A percentile compares a stretch with the other conserved stretches of the same genome.
Evolutionary conservation across 306 rosid species (phyloP).

Genomic region (Vigna nakashimae): DNA sequence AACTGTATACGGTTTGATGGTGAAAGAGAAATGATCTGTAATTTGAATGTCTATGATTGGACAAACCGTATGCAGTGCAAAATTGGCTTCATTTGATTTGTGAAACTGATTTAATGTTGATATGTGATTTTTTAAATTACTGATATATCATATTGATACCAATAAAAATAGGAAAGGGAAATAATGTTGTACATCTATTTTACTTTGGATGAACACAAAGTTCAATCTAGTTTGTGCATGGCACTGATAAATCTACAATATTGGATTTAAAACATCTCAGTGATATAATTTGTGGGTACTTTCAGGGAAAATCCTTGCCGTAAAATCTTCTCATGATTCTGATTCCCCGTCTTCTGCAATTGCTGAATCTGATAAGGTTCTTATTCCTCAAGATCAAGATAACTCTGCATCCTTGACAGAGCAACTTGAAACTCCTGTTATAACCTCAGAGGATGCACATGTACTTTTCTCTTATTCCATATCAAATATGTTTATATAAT

Average conservation of each 20-base stretch:
- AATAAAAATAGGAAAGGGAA: slow-evolving; percentile 35
- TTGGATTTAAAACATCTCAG: background rate
- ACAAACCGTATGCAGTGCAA: background rate
- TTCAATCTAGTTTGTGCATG: slow-evolving; percentile 27
- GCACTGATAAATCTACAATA: slow-evolving; percentile 11
- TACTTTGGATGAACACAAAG: slow-evolving; percentile 36
- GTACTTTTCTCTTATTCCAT: slow-evolving; percentile 48
- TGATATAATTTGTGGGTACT: slow-evolving; percentile 49
- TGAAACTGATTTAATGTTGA: slow-evolving; percentile 26
- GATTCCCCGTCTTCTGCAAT: slow-evolving; percentile 64
- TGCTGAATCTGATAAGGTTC: slow-evolving; percentile 74
- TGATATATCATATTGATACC: slow-evolving; percentile 20
- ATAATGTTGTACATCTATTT: slow-evolving; percentile 20
- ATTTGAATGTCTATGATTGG: slow-evolving; percentile 26
- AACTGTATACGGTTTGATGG: slow-evolving; percentile 8
- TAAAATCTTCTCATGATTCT: slow-evolving; percentile 70
- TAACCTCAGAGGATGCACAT: slow-evolving; percentile 66
- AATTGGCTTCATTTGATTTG: slow-evolving; percentile 27
- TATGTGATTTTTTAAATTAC: slow-evolving; percentile 1
- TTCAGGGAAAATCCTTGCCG: slow-evolving; percentile 70
- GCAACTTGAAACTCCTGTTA: slow-evolving; percentile 58
- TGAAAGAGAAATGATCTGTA: slow-evolving; percentile 25
- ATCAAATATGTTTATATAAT: slow-evolving; percentile 19
- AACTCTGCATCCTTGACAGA: slow-evolving; percentile 64
- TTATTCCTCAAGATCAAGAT: slow-evolving; percentile 70